Evolutionary conservation across 108 stramenopile genomes (phyloP).

Genomic region (Skeletonema potamos): DNA sequence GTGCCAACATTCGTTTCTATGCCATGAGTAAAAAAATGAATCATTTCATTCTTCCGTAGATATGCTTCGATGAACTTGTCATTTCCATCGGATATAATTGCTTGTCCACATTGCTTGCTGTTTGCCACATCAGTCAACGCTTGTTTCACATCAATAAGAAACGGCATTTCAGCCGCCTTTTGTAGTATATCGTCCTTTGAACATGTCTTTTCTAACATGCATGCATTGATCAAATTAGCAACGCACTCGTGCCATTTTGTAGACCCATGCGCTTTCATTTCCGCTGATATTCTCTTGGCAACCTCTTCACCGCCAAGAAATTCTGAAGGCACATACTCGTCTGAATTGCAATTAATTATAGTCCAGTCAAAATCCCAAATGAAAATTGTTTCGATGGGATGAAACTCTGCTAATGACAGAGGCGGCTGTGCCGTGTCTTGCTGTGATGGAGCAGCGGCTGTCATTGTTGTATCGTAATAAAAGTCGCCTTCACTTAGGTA

Average conservation of each 20-base stretch:
- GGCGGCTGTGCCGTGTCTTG: too few species aligned
- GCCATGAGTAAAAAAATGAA: conserved; percentile 28
- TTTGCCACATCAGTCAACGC: conserved; percentile 20
- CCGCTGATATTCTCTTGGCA: not conserved
- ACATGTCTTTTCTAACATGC: conserved; percentile 7
- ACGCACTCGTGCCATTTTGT: conserved; percentile 40
- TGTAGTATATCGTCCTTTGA: conserved; percentile 25
- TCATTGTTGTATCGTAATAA: too few species aligned
- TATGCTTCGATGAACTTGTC: conserved; percentile 35
- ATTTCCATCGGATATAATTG: conserved; percentile 49
- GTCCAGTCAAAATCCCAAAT: conserved; percentile 52
- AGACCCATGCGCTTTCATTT: conserved; percentile 17
- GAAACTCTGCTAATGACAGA: not conserved
- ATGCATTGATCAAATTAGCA: conserved; percentile 19
- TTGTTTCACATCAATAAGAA: conserved; percentile 20
- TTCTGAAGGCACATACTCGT: conserved; percentile 42
- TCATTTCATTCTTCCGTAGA: conserved; percentile 30
- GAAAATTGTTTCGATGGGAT: conserved; percentile 33
- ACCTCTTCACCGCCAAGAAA: conserved; percentile 34
- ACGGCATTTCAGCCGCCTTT: conserved; percentile 41
- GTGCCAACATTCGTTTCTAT: conserved; percentile 30
- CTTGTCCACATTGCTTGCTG: conserved; percentile 15
- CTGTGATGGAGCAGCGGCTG: not conserved
- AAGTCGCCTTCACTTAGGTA: too few species aligned
- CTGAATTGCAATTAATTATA: conserved; percentile 47